Evolutionary conservation across 805 yeast genomes (phyloP), one percentile per base, ranked within the genome.

Genomic region (Kodamaea kaohsiungensis): DNA sequence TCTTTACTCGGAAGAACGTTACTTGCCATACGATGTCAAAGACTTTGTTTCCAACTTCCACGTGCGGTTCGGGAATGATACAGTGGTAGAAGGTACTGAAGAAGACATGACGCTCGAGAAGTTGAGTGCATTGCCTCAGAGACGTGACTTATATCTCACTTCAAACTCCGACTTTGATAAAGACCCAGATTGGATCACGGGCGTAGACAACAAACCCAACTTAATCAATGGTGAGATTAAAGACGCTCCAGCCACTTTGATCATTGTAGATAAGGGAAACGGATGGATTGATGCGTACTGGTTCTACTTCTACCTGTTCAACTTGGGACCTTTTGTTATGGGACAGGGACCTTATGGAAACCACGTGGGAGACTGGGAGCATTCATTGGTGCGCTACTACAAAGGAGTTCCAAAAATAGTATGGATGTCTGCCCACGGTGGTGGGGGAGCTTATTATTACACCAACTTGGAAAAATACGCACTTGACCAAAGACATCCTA

Each of bases 331-430:
- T 0, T 93, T 86, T 71, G 98, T 93, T 8, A 91, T 93, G 98
- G 98, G 98, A 2, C 81, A 83, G 38, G 99, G 99, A 0, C 99
- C 99, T 0, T 95, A 88, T 75, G 99, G 99, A 0, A 89, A 93
- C 67, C 99, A 93, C 66, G 85, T 95, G 35, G 99, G 98, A 6
- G 99, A 93, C 73, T 93, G 99, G 99, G 99, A 93, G 63, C 99
- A 93, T 68, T 85, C 96, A 1, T 72, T 93, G 37, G 93, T 91
- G 12, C 77, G 99, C 22, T 93, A 90, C 66, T 83, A 85, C 63
- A 80, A 87, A 2, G 96, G 97, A 0, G 72, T 77, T 54, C 98
- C 99, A 0, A 77, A 85, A 10, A 81, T 88, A 51, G 84, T 92
- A 17, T 93, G 98, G 98, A 88, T 95, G 96, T 87, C 96, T 27